Conservation (phyloP, 371 early-diverging fungal species). For the Haplosporangium sp. region DNA sequence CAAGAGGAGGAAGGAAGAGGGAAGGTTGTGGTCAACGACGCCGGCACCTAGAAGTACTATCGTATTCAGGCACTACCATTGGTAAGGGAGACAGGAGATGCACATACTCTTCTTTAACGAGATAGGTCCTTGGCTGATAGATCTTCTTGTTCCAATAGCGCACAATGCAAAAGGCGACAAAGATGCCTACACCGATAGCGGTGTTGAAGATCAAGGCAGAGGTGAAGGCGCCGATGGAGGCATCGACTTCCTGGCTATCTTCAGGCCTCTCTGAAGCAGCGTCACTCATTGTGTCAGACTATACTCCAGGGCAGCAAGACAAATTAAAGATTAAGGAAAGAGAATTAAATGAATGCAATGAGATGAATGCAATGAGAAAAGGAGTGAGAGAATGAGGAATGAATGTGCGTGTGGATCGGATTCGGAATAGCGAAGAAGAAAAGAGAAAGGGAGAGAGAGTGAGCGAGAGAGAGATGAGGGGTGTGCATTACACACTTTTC, state of each 20-base stretch:
- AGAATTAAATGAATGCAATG: not conserved
- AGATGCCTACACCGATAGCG: conserved; percentile 64
- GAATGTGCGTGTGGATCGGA: not conserved
- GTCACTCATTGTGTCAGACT: not conserved
- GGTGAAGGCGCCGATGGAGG: conserved; percentile 67
- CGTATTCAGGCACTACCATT: not conserved
- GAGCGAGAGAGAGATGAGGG: not conserved
- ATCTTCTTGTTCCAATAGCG: conserved; percentile 71
- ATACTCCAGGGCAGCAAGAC: too few relatives aligned
- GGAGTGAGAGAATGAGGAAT: not conserved
- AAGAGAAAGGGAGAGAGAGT: not conserved
- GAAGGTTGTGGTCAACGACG: not conserved
- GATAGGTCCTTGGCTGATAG: conserved; percentile 78
- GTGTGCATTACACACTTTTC: too few relatives aligned
- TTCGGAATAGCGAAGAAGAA: too few relatives aligned
- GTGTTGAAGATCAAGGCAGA: conserved; percentile 78
- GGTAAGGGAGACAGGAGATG: not conserved
- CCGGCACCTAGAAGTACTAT: not conserved
- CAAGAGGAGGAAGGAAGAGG: not conserved
- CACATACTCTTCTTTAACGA: conserved; percentile 68
- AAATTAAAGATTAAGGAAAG: not conserved
- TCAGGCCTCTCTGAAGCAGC: not conserved
- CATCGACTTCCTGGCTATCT: conserved; percentile 25
- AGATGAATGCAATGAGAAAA: not conserved
- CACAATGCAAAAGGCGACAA: conserved; percentile 68